Percentiles rank a stretch among this genome's conserved stretches.
Conservation (phyloP, 768 basidiomycete species). For the Mycena floridula region DNA sequence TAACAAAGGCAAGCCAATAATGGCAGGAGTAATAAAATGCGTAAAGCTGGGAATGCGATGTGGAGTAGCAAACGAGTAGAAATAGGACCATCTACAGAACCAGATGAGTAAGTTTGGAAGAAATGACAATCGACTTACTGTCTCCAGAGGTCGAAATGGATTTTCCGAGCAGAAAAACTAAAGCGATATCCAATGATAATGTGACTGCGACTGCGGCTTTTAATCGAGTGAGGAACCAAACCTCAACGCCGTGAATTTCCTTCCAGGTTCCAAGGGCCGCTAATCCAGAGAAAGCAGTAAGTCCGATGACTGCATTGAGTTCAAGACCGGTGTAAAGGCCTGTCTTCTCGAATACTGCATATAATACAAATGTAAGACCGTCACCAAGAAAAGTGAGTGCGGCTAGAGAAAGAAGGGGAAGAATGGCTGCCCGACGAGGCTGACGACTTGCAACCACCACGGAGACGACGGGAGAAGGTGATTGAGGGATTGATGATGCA, state of each 20-base stretch:
- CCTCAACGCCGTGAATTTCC: conserved; percentile 61
- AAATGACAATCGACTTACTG: conserved; percentile 20
- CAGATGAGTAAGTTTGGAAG: conserved; percentile 9
- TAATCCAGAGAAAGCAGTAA: conserved; percentile 64
- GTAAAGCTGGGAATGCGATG: conserved; percentile 54
- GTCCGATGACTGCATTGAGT: conserved; percentile 59
- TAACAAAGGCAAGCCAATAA: conserved; percentile 55
- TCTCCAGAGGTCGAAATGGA: conserved; percentile 26
- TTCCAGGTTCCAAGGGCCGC: conserved; percentile 78
- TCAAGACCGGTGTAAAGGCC: conserved; percentile 57
- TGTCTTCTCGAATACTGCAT: conserved; percentile 64
- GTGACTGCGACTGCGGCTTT: conserved; percentile 48
- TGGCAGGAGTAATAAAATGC: conserved; percentile 55
- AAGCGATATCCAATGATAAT: conserved; percentile 52
- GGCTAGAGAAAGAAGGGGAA: conserved; percentile 60
- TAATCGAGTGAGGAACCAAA: conserved; percentile 59
- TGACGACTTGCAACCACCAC: conserved; percentile 69
- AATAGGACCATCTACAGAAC: conserved; percentile 7
- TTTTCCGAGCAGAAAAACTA: conserved; percentile 49
- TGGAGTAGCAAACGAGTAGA: conserved; percentile 32
- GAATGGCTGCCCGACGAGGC: conserved; percentile 73
- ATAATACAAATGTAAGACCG: conserved; percentile 64
- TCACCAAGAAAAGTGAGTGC: conserved; percentile 75
- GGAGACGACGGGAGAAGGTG: conserved; percentile 63
- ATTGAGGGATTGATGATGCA: conserved; percentile 32